A percentile compares a stretch with the other conserved stretches of the same genome.
These are phyloP conservation scores for Alisma plantagoaquatica DNA, from an alignment of 106 monocot species.

Conservation along the genomic window DNA sequence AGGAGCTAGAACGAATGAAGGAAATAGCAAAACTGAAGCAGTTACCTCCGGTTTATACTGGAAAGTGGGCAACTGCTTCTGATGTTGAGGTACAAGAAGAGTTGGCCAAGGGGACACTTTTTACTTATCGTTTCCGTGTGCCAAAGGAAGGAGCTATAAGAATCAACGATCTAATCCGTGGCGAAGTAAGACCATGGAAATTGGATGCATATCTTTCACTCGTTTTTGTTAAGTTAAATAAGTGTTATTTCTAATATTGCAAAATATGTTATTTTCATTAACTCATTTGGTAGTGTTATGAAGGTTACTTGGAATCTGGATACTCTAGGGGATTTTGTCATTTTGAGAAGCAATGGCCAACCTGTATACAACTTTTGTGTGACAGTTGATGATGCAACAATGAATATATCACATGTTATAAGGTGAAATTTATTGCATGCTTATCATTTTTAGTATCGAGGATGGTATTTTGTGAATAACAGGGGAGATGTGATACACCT, in stretches of 20 bases:
- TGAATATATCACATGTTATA: constrained; percentile 95
- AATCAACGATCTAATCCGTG: constrained; percentile 88
- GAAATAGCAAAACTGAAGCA: constrained; percentile 76
- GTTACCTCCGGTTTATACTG: constrained; percentile 87
- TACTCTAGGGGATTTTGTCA: constrained; percentile 95
- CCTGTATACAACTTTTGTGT: constrained; percentile 99
- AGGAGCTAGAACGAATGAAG: constrained; percentile 98
- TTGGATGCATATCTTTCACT: too few species aligned
- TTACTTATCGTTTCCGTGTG: constrained; percentile 89
- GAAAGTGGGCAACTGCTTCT: constrained; percentile 89
- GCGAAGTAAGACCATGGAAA: constrained; percentile 62
- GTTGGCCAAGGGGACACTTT: constrained; percentile 76
- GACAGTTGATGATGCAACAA: constrained; percentile 98
- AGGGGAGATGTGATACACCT: too few species aligned
- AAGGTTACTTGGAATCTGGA: constrained; percentile 96
- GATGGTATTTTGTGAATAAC: neutral
- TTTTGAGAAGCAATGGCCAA: constrained; percentile 96
- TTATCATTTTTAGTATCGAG: neutral
- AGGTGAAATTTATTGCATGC: constrained; percentile 29
- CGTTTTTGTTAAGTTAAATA: neutral
- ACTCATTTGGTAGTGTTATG: constrained; percentile 54
- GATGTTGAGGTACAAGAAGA: constrained; percentile 69
- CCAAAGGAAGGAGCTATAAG: constrained; percentile 80
- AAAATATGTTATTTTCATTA: constrained; percentile 5
- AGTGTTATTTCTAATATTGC: neutral